phyloP scores from a whole-genome alignment of 495 filamentous ascomycete genomes.

The Alectoria sarmentosa region DNA sequence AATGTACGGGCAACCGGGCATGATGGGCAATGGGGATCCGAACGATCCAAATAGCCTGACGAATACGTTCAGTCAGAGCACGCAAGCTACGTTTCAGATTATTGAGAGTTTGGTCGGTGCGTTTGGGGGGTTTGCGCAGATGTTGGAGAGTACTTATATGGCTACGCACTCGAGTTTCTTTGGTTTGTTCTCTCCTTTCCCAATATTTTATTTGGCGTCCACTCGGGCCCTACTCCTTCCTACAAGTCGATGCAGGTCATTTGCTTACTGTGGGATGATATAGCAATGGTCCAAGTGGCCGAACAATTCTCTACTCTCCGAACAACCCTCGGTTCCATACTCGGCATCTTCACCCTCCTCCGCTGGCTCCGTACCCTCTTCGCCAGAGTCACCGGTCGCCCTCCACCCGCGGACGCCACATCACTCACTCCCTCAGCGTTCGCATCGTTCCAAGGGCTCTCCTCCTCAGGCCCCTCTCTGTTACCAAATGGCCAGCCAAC shows the following conservation, averaged over 20 bases:
- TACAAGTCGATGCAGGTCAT: not conserved
- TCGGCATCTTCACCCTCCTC: slow-evolving; percentile 93
- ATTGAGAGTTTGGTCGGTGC: slow-evolving; percentile 98
- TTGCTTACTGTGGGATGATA: slow-evolving; percentile 6
- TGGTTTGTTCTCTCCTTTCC: slow-evolving; percentile 51
- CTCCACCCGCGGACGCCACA: slow-evolving; percentile 76
- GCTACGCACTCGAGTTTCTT: slow-evolving; percentile 99
- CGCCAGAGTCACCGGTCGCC: slow-evolving; percentile 90
- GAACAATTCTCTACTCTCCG: slow-evolving; percentile 93
- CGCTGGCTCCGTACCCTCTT: slow-evolving; percentile 87
- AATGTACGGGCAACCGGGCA: slow-evolving; percentile 48
- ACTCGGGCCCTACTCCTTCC: slow-evolving; percentile 9
- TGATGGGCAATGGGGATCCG: slow-evolving; percentile 52
- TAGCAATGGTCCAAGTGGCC: slow-evolving; percentile 96
- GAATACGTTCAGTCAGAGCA: slow-evolving; percentile 82
- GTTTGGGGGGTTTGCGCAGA: slow-evolving; percentile 96
- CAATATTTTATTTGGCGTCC: not conserved
- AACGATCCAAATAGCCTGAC: slow-evolving; percentile 93
- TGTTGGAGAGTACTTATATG: slow-evolving; percentile 99
- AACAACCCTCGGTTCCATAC: slow-evolving; percentile 87
- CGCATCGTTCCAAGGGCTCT: slow-evolving; percentile 70
- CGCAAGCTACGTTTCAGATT: slow-evolving; percentile 97
- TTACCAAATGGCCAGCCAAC: slow-evolving; percentile 56
- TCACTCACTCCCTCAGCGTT: slow-evolving; percentile 85
- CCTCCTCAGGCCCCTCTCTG: slow-evolving; percentile 30